Conservation (phyloP, 2,329 filamentous ascomycete genomes). For the Fusarium albosuccineum region DNA sequence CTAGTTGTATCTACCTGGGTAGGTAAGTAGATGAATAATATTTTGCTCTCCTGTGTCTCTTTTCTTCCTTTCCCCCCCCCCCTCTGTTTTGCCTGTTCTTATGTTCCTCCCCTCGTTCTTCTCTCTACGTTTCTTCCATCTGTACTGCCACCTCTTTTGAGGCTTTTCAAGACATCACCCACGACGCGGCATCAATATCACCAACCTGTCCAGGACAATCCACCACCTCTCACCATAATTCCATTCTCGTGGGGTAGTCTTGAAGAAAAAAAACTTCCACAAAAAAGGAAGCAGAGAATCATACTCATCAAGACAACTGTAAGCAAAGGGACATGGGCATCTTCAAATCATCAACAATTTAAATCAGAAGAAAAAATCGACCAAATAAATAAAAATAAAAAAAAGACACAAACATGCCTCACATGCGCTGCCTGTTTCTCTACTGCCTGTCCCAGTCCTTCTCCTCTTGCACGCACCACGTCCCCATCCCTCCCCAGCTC, state of each 20-base stretch:
- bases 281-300: conserved; percentile 34
- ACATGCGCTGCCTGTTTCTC: conserved; percentile 30
- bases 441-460: conserved; percentile 10
- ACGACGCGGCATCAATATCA: too few species aligned
- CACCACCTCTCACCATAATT: not conserved
- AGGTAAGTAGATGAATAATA: too few species aligned
- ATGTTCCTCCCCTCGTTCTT: too few species aligned
- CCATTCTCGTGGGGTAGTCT: too few species aligned
- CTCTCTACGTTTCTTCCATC: too few species aligned
- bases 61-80: too few species aligned
- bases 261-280: not conserved
- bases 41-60: too few species aligned
- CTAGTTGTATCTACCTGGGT: too few species aligned
- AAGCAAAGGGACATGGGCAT: conserved; percentile 4
- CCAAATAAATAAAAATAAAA: conserved; percentile 12
- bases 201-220: not conserved
- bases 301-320: conserved; percentile 39
- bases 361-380: conserved; percentile 18
- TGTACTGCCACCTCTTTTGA: too few species aligned
- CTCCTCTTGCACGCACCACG: conserved; percentile 2
- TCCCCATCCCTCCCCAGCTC: not conserved
- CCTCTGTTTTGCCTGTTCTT: too few species aligned
- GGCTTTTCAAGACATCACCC: too few species aligned
- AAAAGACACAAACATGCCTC: conserved; percentile 22
- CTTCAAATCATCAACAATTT: conserved; percentile 9